Evolutionary conservation across 2,329 filamentous ascomycete species (phyloP).

Genomic region (Pezicula neosporulosa): DNA sequence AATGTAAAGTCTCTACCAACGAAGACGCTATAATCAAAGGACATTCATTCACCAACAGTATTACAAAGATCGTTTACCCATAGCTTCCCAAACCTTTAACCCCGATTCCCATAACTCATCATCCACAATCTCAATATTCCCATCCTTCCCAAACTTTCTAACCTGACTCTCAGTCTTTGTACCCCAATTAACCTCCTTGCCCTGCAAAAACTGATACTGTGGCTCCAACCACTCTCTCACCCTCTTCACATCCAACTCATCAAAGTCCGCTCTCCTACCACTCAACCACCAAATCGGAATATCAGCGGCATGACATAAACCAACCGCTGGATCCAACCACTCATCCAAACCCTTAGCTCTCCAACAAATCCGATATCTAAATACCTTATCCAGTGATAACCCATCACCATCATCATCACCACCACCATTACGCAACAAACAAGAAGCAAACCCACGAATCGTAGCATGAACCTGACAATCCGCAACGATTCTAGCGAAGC

Average conservation of each 20-base stretch:
- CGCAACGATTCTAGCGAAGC: background rate
- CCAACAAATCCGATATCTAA: background rate
- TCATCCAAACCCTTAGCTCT: background rate
- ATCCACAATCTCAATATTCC: background rate
- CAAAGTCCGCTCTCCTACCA: background rate
- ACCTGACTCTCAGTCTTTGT: background rate
- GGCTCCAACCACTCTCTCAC: background rate
- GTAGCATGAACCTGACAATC: constrained; percentile 2
- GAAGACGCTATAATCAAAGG: too few relatives aligned
- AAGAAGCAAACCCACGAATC: background rate
- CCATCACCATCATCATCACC: background rate
- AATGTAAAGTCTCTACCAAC: too few relatives aligned
- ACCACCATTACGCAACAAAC: background rate
- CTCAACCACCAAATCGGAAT: background rate
- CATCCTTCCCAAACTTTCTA: background rate
- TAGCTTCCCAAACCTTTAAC: background rate
- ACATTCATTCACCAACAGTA: too few relatives aligned
- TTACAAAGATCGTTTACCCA: background rate
- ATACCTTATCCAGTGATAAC: background rate
- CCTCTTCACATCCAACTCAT: background rate
- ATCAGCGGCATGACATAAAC: background rate
- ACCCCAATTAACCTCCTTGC: background rate
- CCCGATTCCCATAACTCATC: background rate
- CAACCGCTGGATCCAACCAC: background rate
- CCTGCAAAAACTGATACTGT: background rate